Percentiles rank a stretch among this genome's conserved stretches.
Evolutionary conservation across 2,329 filamentous ascomycete genomes (phyloP).

Genomic region (Epichloe hybrida): DNA sequence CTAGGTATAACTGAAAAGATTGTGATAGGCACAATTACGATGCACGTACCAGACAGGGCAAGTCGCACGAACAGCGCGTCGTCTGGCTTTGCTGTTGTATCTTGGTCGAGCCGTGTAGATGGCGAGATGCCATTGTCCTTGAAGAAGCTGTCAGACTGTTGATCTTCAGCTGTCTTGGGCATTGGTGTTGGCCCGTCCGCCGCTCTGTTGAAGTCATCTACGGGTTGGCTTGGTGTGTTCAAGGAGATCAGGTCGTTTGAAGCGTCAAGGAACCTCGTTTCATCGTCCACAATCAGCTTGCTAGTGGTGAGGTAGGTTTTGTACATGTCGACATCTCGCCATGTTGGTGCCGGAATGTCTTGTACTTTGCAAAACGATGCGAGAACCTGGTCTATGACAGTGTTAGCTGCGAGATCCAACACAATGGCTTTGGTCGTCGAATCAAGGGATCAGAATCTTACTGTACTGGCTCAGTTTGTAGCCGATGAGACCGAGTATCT

Average conservation of each 20-base stretch:
- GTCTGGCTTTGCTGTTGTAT: background rate
- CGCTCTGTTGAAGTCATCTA: constrained; percentile 3
- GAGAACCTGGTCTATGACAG: constrained; percentile 39
- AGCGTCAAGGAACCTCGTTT: constrained; percentile 45
- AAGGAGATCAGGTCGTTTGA: constrained; percentile 39
- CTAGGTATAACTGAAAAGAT: constrained; percentile 43
- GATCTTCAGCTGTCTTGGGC: constrained; percentile 7
- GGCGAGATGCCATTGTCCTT: constrained; percentile 2
- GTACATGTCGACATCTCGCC: constrained; percentile 33
- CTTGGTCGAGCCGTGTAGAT: background rate
- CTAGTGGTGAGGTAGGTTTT: constrained; percentile 41
- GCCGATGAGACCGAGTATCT: constrained; percentile 48
- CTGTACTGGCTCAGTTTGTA: constrained; percentile 57
- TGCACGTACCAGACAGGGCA: constrained; percentile 9
- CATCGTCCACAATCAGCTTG: constrained; percentile 41
- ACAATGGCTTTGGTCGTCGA: background rate
- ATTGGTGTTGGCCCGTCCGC: constrained; percentile 13
- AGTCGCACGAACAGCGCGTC: constrained; percentile 1
- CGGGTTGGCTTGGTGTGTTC: constrained; percentile 3
- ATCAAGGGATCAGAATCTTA: constrained; percentile 20
- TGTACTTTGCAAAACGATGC: constrained; percentile 42
- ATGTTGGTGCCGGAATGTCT: constrained; percentile 32
- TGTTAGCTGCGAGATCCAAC: constrained; percentile 4
- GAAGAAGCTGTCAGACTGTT: constrained; percentile 2
- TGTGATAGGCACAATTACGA: constrained; percentile 41